Evolutionary conservation across 495 filamentous ascomycete genomes (phyloP).

Genomic region (Articulospora tetracladia): DNA sequence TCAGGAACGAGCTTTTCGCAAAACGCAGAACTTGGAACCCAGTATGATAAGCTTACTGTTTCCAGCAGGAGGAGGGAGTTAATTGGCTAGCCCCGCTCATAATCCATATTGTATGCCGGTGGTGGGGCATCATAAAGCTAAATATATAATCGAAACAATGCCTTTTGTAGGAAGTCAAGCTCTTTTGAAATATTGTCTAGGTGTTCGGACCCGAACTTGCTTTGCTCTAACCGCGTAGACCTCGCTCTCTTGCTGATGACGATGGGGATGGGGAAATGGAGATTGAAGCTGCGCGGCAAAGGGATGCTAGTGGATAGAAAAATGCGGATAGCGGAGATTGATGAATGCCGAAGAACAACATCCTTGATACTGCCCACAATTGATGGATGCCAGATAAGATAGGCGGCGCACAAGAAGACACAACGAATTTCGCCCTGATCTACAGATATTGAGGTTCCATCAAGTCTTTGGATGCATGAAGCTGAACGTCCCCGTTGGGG

Average conservation of each 20-base stretch:
- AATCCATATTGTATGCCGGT: background rate
- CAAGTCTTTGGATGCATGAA: too few relatives aligned
- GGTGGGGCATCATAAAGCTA: background rate
- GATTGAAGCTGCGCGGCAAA: background rate
- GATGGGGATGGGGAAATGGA: background rate
- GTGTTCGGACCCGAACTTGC: too few relatives aligned
- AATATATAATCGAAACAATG: background rate
- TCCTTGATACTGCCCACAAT: background rate
- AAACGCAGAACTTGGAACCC: background rate
- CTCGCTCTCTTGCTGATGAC: background rate
- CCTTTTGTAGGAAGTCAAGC: background rate
- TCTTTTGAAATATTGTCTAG: too few relatives aligned
- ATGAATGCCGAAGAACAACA: background rate
- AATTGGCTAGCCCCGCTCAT: background rate
- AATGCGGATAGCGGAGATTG: background rate
- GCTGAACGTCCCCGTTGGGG: too few relatives aligned
- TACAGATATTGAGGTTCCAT: too few relatives aligned
- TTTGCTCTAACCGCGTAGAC: background rate
- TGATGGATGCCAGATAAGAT: background rate
- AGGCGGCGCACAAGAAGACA: background rate
- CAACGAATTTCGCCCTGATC: too few relatives aligned
- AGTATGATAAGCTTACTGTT: background rate
- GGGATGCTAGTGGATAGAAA: too few relatives aligned
- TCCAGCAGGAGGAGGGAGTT: background rate
- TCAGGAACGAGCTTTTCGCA: background rate